Evolutionary conservation across 352 stramenopile genomes (phyloP).

Genomic region (Pythium brachiatum): DNA sequence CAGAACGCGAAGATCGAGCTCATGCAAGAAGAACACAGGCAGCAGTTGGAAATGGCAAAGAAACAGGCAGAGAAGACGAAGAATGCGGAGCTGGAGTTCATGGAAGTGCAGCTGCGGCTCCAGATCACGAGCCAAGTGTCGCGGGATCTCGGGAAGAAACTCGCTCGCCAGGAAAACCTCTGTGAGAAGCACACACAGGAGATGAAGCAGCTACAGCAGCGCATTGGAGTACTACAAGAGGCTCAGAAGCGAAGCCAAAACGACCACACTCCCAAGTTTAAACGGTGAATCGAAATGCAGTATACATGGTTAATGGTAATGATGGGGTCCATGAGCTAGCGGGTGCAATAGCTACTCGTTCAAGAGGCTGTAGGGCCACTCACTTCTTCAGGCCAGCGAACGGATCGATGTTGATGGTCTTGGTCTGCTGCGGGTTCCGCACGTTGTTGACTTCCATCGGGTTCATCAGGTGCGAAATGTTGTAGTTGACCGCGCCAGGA

Average conservation of each 20-base stretch:
- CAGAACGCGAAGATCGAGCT: constrained; percentile 23
- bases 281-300: background rate
- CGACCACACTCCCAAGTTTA: background rate
- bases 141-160: constrained; percentile 25
- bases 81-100: constrained; percentile 35
- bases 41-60: constrained; percentile 27
- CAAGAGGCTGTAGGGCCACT: background rate
- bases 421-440: constrained; percentile 36
- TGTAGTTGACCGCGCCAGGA: constrained; percentile 57
- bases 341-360: no score
- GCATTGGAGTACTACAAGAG: constrained; percentile 13
- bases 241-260: background rate
- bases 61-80: constrained; percentile 33
- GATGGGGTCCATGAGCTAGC: background rate
- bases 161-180: constrained; percentile 19
- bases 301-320: background rate
- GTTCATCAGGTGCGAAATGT: constrained; percentile 84
- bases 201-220: constrained; percentile 18
- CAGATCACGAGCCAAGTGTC: constrained; percentile 36
- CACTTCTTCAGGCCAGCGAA: constrained; percentile 52
- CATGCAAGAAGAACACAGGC: constrained; percentile 26
- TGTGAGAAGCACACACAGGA: constrained; percentile 18
- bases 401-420: constrained; percentile 83
- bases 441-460: constrained; percentile 57
- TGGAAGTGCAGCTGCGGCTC: constrained; percentile 34